These are phyloP conservation scores for Dictyostelium purpureum DNA, from an alignment of 78 protist species.

Conservation along the genomic window DNA sequence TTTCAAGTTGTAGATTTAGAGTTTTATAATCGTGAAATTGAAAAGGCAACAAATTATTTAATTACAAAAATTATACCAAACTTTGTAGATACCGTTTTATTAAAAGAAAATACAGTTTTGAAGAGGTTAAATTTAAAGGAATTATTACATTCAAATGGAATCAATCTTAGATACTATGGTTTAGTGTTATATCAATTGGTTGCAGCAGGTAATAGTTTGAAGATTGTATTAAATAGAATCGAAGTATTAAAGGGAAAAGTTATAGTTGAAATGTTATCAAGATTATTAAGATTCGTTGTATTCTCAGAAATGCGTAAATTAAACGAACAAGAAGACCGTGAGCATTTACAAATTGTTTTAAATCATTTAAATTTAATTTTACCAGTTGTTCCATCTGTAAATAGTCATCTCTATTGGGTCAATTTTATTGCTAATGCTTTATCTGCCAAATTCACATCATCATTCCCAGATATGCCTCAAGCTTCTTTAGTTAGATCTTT, in stretches of 20 bases:
- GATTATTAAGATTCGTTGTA: conserved; percentile 30
- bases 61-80: not conserved
- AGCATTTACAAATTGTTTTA: conserved; percentile 18
- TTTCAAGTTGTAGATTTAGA: conserved; percentile 31
- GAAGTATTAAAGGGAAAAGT: conserved; percentile 1
- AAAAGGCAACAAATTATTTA: conserved; percentile 41
- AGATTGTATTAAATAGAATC: not conserved
- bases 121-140: conserved; percentile 44
- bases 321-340: conserved; percentile 33
- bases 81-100: not conserved
- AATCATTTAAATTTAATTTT: conserved; percentile 23
- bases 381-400: not conserved
- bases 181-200: conserved; percentile 2
- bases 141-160: conserved; percentile 43
- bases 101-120: not conserved
- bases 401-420: conserved; percentile 23
- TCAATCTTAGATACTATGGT: conserved; percentile 64
- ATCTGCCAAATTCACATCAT: conserved; percentile 13
- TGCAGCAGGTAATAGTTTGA: not conserved
- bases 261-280: conserved; percentile 36
- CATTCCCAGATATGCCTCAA: not conserved
- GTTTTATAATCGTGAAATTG: conserved; percentile 1
- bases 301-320: conserved; percentile 62
- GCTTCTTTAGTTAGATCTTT: not conserved
- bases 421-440: conserved; percentile 11